Percentiles rank a stretch among this genome's conserved stretches.
Conservation (phyloP, 2,329 filamentous ascomycete genomes). For the Aspergillus pseudoviridinutans region DNA sequence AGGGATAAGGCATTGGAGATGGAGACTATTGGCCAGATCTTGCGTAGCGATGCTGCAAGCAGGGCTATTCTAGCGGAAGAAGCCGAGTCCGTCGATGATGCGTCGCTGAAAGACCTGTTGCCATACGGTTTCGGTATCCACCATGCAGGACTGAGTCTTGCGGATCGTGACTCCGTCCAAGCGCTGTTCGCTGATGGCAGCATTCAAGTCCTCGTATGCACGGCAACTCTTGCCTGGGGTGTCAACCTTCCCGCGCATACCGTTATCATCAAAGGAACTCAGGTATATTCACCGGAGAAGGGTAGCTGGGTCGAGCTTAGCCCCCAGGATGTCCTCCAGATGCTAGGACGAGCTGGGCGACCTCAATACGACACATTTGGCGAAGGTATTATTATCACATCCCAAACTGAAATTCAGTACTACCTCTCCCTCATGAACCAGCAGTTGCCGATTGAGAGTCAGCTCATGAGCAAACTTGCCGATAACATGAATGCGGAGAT, state of each 20-base stretch:
- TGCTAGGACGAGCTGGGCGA: conserved; percentile 94
- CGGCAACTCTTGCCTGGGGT: conserved; percentile 97
- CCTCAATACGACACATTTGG: conserved; percentile 97
- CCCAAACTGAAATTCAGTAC: conserved; percentile 91
- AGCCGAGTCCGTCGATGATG: conserved; percentile 74
- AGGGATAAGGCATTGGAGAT: conserved; percentile 94
- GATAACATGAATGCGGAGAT: conserved; percentile 97
- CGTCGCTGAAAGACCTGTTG: conserved; percentile 86
- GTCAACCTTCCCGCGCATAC: conserved; percentile 97
- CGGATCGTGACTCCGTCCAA: conserved; percentile 92
- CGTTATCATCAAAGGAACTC: conserved; percentile 97
- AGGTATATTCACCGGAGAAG: conserved; percentile 97
- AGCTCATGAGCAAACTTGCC: conserved; percentile 85
- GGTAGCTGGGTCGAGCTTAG: conserved; percentile 98
- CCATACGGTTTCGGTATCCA: conserved; percentile 98
- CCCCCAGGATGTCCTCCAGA: conserved; percentile 95
- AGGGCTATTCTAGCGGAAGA: conserved; percentile 85
- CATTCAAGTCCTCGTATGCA: conserved; percentile 94
- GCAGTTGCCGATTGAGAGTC: conserved; percentile 94
- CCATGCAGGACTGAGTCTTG: conserved; percentile 92
- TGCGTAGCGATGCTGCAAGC: conserved; percentile 87
- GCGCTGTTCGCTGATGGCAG: conserved; percentile 88
- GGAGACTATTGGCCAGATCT: conserved; percentile 93
- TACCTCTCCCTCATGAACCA: conserved; percentile 96
- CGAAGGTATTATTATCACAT: conserved; percentile 98